Conservation (phyloP, 2,329 filamentous ascomycete genomes). For the Endoconidiophora polonica region DNA sequence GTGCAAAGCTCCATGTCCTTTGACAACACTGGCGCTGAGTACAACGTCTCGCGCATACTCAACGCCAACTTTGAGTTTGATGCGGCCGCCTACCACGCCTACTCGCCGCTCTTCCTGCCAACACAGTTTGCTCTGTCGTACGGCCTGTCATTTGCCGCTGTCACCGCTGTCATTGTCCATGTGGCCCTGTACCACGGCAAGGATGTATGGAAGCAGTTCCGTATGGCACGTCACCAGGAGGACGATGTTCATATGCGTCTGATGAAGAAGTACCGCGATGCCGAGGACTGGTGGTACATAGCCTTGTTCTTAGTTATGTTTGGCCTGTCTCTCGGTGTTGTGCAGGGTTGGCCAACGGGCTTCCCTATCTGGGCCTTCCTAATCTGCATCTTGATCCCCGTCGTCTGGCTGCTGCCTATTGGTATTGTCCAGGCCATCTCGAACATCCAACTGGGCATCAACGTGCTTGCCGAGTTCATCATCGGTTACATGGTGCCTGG, state of each 20-base stretch:
- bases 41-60: slow-evolving; percentile 36
- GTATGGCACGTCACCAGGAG: slow-evolving; percentile 36
- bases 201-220: slow-evolving; percentile 38
- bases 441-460: slow-evolving; percentile 48
- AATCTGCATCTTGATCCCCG: slow-evolving; percentile 38
- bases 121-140: slow-evolving; percentile 45
- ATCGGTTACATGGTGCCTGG: slow-evolving; percentile 59
- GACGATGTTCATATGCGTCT: slow-evolving; percentile 43
- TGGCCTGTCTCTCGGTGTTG: slow-evolving; percentile 36
- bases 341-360: slow-evolving; percentile 37
- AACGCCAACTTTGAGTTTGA: slow-evolving; percentile 32
- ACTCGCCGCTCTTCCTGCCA: slow-evolving; percentile 46
- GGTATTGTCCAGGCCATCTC: slow-evolving; percentile 45
- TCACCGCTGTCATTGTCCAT: slow-evolving; percentile 42
- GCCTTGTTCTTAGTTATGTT: slow-evolving; percentile 36
- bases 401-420: slow-evolving; percentile 43
- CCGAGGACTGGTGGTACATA: slow-evolving; percentile 43
- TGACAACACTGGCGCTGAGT: slow-evolving; percentile 36
- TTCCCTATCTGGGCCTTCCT: slow-evolving; percentile 43
- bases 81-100: slow-evolving; percentile 32
- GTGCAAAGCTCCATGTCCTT: slow-evolving; percentile 37
- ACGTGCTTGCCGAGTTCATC: slow-evolving; percentile 57
- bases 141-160: slow-evolving; percentile 50
- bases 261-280: slow-evolving; percentile 44
- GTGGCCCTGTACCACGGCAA: slow-evolving; percentile 37